A percentile compares a stretch with the other conserved stretches of the same genome.
Evolutionary conservation across 805 yeast species (phyloP).

Genomic region (Saccharomycopsis malanga): DNA sequence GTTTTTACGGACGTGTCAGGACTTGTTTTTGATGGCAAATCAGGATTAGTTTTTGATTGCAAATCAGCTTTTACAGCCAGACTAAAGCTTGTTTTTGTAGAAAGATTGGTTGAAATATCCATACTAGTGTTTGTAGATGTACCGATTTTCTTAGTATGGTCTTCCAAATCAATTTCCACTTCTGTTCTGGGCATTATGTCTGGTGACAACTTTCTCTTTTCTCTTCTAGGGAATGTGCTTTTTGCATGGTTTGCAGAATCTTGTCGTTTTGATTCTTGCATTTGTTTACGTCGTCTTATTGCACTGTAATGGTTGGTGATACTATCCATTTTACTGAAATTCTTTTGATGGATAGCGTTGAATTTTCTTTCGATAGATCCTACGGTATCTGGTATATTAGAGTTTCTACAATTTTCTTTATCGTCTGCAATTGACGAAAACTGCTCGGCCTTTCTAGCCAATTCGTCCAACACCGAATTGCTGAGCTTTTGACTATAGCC

Average conservation of each 20-base stretch:
- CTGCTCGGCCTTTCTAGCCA: slow-evolving; percentile 30
- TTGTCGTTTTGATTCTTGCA: slow-evolving; percentile 2
- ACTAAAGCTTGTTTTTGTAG: too few species aligned
- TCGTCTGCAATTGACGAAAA: slow-evolving; percentile 17
- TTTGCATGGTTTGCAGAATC: background rate
- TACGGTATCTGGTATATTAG: background rate
- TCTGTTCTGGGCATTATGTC: slow-evolving; percentile 4
- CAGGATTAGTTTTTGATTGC: background rate
- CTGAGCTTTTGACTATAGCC: slow-evolving; percentile 38
- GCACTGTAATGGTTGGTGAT: slow-evolving; percentile 36
- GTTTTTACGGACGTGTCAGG: too few species aligned
- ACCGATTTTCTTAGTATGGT: background rate
- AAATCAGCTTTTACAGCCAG: too few species aligned
- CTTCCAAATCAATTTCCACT: slow-evolving; percentile 4
- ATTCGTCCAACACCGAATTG: slow-evolving; percentile 32
- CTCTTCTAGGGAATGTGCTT: background rate
- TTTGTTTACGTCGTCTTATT: slow-evolving; percentile 20
- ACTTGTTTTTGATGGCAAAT: background rate
- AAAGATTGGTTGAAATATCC: background rate
- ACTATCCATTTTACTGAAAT: slow-evolving; percentile 38
- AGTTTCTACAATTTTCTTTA: background rate
- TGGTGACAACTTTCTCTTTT: slow-evolving; percentile 5
- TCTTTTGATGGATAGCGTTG: slow-evolving; percentile 30
- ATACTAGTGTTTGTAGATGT: background rate
- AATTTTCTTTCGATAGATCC: slow-evolving; percentile 29